Evolutionary conservation across 805 yeast genomes (phyloP).

Genomic region (Schwanniomyces yamadae): DNA sequence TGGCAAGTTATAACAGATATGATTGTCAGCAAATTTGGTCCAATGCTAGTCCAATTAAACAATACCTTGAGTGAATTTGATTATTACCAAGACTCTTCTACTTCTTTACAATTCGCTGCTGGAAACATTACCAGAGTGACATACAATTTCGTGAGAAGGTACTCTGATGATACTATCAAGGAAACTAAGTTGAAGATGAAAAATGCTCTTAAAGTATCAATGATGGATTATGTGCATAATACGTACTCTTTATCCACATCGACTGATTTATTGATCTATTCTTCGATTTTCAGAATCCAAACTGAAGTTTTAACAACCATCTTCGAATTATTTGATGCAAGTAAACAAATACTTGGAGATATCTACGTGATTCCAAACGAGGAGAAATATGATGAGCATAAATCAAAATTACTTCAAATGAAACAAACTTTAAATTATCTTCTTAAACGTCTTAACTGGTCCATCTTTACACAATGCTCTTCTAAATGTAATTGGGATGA

Average conservation of each 20-base stretch:
- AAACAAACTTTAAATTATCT: slow-evolving; percentile 1
- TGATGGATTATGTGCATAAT: slow-evolving; percentile 50
- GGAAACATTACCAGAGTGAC: slow-evolving; percentile 41
- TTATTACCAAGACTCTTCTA: neutral
- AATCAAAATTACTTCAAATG: slow-evolving; percentile 1
- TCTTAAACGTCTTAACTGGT: slow-evolving; percentile 26
- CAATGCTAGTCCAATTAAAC: slow-evolving; percentile 44
- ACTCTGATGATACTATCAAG: slow-evolving; percentile 20
- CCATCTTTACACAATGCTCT: slow-evolving; percentile 42
- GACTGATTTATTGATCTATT: slow-evolving; percentile 50
- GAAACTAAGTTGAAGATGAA: slow-evolving; percentile 14
- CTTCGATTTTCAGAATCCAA: slow-evolving; percentile 44
- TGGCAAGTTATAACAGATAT: slow-evolving; percentile 55
- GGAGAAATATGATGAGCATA: slow-evolving; percentile 16
- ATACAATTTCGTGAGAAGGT: slow-evolving; percentile 47
- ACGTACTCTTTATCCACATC: slow-evolving; percentile 33
- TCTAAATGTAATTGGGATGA: slow-evolving; percentile 45
- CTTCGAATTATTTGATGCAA: slow-evolving; percentile 32
- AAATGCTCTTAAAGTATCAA: slow-evolving; percentile 33
- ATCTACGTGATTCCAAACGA: slow-evolving; percentile 14
- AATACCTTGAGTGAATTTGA: slow-evolving; percentile 25
- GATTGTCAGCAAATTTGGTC: slow-evolving; percentile 54
- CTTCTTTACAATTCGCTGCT: slow-evolving; percentile 25
- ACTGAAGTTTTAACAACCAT: slow-evolving; percentile 33
- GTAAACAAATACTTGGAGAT: slow-evolving; percentile 23